Evolutionary conservation across 441 rosid genomes (phyloP).

Genomic region (Populus hybrid): DNA sequence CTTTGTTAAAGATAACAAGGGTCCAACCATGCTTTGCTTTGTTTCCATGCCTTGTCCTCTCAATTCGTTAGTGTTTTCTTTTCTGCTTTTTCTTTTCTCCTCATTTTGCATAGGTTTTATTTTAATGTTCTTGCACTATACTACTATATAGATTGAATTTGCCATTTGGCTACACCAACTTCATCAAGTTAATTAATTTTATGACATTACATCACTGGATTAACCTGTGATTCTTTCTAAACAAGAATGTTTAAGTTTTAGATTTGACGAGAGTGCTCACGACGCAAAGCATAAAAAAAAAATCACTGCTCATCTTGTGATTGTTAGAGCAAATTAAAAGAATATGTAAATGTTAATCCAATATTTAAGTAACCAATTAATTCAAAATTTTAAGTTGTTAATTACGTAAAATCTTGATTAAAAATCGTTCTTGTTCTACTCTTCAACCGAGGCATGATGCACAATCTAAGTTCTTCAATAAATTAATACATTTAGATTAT

Average conservation of each 20-base stretch:
- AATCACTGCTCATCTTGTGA: not conserved
- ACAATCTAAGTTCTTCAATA: too few relatives aligned
- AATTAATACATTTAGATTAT: too few relatives aligned
- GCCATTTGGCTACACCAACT: not conserved
- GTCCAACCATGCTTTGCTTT: not conserved
- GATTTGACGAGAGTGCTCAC: not conserved
- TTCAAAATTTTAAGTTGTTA: not conserved
- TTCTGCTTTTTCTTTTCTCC: too few relatives aligned
- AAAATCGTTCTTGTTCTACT: not conserved
- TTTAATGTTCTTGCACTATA: not conserved
- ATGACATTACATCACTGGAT: not conserved
- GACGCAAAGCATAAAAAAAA: not conserved
- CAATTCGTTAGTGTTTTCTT: not conserved
- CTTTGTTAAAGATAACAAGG: slow-evolving; percentile 18
- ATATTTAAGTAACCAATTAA: not conserved
- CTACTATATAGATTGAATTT: not conserved
- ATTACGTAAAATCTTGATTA: too few relatives aligned
- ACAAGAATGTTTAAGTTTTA: not conserved
- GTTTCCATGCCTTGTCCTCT: slow-evolving; percentile 8
- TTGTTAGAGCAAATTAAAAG: not conserved
- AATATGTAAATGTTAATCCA: not conserved
- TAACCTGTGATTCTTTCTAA: not conserved
- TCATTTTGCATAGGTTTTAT: not conserved
- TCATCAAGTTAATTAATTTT: not conserved
- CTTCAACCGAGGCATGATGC: not conserved